These are phyloP conservation scores for Oryza glumipatula DNA, from an alignment of 176 grass and related monocot species.

Conservation along the genomic window DNA sequence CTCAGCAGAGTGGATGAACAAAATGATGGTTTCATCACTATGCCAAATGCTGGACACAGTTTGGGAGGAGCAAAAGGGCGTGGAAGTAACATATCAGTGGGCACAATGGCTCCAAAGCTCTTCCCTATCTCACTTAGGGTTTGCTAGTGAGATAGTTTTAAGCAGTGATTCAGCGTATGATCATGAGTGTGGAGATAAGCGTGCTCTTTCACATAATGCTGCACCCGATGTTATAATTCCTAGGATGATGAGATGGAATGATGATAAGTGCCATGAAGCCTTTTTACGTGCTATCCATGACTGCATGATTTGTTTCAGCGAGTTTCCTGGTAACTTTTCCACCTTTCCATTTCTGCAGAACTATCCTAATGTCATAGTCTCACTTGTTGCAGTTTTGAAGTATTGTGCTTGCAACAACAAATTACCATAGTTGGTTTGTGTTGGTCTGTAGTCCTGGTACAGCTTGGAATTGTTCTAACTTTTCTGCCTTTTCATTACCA, in stretches of 20 bases:
- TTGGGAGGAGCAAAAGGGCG: slow-evolving; percentile 59
- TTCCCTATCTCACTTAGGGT: slow-evolving; percentile 66
- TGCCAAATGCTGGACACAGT: slow-evolving; percentile 65
- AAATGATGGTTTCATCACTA: slow-evolving; percentile 45
- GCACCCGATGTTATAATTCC: slow-evolving; percentile 65
- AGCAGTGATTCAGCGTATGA: slow-evolving; percentile 25
- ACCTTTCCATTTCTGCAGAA: slow-evolving; percentile 16
- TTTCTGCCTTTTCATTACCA: background rate
- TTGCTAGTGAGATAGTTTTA: slow-evolving; percentile 59
- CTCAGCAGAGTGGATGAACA: slow-evolving; percentile 55
- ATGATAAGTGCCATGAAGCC: slow-evolving; percentile 56
- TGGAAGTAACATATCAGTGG: slow-evolving; percentile 65
- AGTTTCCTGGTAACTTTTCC: slow-evolving; percentile 54
- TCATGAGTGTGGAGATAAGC: slow-evolving; percentile 45
- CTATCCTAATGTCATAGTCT: background rate
- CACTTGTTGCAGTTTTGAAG: background rate
- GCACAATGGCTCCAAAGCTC: slow-evolving; percentile 67
- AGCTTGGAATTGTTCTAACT: slow-evolving; percentile 13
- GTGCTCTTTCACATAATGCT: slow-evolving; percentile 44
- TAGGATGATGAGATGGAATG: slow-evolving; percentile 67
- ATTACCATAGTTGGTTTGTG: slow-evolving; percentile 6
- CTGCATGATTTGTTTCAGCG: slow-evolving; percentile 73
- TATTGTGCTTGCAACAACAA: slow-evolving; percentile 22
- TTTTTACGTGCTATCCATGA: slow-evolving; percentile 66
- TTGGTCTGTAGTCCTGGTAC: background rate